Conservation (phyloP, 2,329 filamentous ascomycete species). For the Fusarium xylarioides region DNA sequence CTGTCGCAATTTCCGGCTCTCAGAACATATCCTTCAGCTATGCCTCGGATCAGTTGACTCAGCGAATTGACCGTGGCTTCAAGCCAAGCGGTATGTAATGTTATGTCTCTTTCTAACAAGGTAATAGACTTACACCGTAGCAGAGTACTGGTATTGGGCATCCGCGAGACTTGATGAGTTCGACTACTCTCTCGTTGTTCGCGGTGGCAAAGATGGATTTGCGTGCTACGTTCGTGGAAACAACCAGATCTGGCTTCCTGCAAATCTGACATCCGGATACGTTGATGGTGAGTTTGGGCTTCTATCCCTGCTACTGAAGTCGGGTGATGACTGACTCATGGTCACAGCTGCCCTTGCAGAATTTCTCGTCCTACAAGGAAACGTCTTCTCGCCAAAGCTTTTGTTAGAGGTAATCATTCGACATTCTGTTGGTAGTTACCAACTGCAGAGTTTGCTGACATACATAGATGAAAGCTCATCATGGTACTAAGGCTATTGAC, state of each 20-base stretch:
- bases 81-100: background rate
- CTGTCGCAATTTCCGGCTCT: background rate
- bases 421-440: too few relatives aligned
- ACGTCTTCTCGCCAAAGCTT: too few relatives aligned
- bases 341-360: background rate
- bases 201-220: background rate
- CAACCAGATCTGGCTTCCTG: background rate
- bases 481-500: too few relatives aligned
- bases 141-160: background rate
- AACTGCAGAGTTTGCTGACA: too few relatives aligned
- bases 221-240: too few relatives aligned
- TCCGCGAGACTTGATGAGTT: background rate
- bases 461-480: too few relatives aligned
- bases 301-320: background rate
- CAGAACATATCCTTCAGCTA: background rate
- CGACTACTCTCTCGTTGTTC: background rate
- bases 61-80: background rate
- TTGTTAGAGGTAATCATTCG: too few relatives aligned
- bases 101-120: accelerated
- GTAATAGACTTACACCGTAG: accelerated
- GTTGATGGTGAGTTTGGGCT: background rate
- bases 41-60: background rate
- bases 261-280: background rate
- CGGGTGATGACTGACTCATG: accelerated
- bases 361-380: background rate